phyloP scores from a whole-genome alignment of 2,329 filamentous ascomycete genomes.

The Leptodontidium sp. region DNA sequence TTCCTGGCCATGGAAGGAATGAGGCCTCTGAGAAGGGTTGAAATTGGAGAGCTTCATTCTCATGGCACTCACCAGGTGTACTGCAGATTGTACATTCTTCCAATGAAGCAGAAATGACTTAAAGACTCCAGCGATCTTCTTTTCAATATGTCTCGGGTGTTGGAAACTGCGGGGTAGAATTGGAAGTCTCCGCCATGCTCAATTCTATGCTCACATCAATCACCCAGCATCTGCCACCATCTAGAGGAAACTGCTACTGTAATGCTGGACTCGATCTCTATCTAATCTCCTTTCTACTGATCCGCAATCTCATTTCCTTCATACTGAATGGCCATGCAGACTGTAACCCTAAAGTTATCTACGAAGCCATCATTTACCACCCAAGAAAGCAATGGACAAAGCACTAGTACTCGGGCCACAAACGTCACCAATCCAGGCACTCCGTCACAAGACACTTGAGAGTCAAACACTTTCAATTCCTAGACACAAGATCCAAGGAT shows the following conservation, averaged over 20 bases:
- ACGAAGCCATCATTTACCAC: too few relatives aligned
- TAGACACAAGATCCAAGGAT: conserved; percentile 17
- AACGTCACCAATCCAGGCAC: neutral
- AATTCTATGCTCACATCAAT: neutral
- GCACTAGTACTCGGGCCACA: neutral
- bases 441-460: neutral
- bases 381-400: neutral
- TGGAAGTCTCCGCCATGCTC: neutral
- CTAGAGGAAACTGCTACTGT: too few relatives aligned
- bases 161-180: neutral
- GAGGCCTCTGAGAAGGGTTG: neutral
- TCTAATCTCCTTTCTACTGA: too few relatives aligned
- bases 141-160: neutral
- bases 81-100: neutral
- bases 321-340: too few relatives aligned
- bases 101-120: conserved; percentile 3
- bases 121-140: neutral
- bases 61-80: neutral
- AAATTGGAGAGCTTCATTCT: neutral
- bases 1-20: neutral
- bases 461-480: conserved; percentile 16
- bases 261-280: too few relatives aligned
- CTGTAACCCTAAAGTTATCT: too few relatives aligned
- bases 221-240: neutral
- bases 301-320: too few relatives aligned